Percentiles rank a stretch among this genome's conserved stretches.
These are phyloP conservation scores for Aspergillus tanneri DNA, from an alignment of 2,329 filamentous ascomycete genomes.

Conservation along the genomic window DNA sequence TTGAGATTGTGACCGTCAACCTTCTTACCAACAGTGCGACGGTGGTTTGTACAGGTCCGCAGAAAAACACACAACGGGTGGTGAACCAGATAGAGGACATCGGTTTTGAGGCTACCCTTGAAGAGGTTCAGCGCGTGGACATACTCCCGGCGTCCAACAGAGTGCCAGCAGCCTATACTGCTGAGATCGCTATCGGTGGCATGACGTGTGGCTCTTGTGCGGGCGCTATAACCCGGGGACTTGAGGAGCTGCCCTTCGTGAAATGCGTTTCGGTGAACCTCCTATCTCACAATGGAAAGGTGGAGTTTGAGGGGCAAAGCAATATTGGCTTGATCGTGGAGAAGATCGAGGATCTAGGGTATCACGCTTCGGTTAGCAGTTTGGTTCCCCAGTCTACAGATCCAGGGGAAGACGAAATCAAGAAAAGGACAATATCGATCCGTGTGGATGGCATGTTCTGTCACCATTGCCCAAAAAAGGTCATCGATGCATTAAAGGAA, in stretches of 20 bases:
- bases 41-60: conserved; percentile 55
- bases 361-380: conserved; percentile 61
- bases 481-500: conserved; percentile 37
- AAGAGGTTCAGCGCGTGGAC: conserved; percentile 31
- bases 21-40: conserved; percentile 67
- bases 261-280: conserved; percentile 52
- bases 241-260: conserved; percentile 50
- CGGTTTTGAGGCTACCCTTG: conserved; percentile 49
- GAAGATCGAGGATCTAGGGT: conserved; percentile 61
- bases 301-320: conserved; percentile 50
- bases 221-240: conserved; percentile 47
- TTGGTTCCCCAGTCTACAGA: conserved; percentile 32
- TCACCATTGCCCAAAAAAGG: conserved; percentile 62
- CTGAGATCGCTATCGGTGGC: conserved; percentile 53
- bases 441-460: conserved; percentile 72
- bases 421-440: conserved; percentile 62
- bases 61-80: conserved; percentile 47
- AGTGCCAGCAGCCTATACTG: conserved; percentile 30
- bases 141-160: conserved; percentile 8
- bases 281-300: conserved; percentile 50
- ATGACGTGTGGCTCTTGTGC: conserved; percentile 61
- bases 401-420: conserved; percentile 24
- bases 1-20: conserved; percentile 61
- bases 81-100: conserved; percentile 51
- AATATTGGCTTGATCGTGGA: conserved; percentile 48